Conservation (phyloP, 331 rosid species). For the Quercus tomentella region DNA sequence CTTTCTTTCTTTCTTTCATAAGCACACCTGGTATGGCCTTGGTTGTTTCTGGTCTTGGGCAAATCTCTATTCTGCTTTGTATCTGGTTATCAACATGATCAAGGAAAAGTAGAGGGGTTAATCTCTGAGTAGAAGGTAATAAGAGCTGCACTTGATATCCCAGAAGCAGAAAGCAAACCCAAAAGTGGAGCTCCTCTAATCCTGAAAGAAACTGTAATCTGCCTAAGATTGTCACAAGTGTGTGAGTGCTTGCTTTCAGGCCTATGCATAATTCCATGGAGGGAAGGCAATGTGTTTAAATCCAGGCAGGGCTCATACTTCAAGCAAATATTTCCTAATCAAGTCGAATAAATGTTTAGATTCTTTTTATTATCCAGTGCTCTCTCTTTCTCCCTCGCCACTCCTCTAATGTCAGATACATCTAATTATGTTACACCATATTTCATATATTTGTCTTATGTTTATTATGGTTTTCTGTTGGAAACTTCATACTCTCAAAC, state of each 20-base stretch:
- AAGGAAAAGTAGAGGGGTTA: not conserved
- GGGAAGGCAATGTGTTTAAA: conserved; percentile 10
- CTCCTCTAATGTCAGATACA: not conserved
- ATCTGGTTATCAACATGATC: not conserved
- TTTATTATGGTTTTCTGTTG: not conserved
- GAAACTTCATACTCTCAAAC: not conserved
- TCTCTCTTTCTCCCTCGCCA: not conserved
- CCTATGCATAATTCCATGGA: not conserved
- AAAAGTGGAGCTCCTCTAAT: conserved; percentile 5
- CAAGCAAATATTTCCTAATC: not conserved
- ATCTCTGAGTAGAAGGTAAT: conserved; percentile 1
- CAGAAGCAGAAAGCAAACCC: not conserved
- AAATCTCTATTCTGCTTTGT: not conserved
- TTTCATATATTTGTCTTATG: not conserved
- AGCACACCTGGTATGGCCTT: not conserved
- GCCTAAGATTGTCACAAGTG: not conserved
- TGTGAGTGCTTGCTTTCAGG: conserved; percentile 7
- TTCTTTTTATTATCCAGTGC: not conserved
- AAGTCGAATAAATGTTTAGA: not conserved
- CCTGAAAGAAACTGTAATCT: not conserved
- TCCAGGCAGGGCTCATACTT: not conserved
- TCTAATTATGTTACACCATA: not conserved
- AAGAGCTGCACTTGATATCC: not conserved
- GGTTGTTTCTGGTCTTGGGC: not conserved
- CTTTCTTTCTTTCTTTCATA: not conserved